These are phyloP conservation scores for Rubroshorea leprosula DNA, from an alignment of 345 rosid species.

Conservation along the genomic window DNA sequence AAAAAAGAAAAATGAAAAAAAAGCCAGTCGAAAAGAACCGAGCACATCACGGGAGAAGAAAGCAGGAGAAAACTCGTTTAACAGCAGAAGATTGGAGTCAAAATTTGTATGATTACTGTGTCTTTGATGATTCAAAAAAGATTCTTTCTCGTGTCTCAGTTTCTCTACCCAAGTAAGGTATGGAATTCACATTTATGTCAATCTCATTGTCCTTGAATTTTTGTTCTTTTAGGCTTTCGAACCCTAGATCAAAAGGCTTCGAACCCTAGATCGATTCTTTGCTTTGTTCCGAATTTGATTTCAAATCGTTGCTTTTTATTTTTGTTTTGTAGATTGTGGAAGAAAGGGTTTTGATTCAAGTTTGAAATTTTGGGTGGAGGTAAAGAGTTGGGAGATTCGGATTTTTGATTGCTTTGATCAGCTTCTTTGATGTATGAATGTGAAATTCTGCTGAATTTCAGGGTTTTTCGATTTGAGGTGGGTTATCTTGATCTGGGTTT, in stretches of 20 bases:
- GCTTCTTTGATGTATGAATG: conserved; percentile 20
- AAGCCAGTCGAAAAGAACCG: background rate
- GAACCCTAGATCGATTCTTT: conserved; percentile 14
- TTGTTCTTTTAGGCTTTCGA: conserved; percentile 2
- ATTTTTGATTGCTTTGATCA: conserved; percentile 12
- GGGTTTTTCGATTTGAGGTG: conserved; percentile 16
- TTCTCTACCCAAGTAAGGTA: conserved; percentile 25
- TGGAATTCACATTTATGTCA: conserved; percentile 13
- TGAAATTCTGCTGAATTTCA: conserved; percentile 18
- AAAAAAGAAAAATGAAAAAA: background rate
- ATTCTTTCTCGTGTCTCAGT: conserved; percentile 16
- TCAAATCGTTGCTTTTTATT: conserved; percentile 6
- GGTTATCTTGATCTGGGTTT: conserved; percentile 28
- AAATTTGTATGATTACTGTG: conserved; percentile 4
- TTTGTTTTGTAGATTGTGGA: conserved; percentile 11
- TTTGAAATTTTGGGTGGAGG: conserved; percentile 17
- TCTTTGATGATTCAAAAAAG: conserved; percentile 11
- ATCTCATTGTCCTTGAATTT: conserved; percentile 20
- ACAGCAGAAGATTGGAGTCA: conserved; percentile 17
- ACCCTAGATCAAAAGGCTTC: conserved; percentile 13
- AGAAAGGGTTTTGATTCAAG: conserved; percentile 14
- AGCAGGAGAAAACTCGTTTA: conserved; percentile 16
- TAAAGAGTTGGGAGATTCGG: conserved; percentile 17
- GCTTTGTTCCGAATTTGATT: background rate
- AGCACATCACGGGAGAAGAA: background rate